Base-by-base conservation (phyloP, 2,329 filamentous ascomycete species). In the Venturia pyrina region DNA sequence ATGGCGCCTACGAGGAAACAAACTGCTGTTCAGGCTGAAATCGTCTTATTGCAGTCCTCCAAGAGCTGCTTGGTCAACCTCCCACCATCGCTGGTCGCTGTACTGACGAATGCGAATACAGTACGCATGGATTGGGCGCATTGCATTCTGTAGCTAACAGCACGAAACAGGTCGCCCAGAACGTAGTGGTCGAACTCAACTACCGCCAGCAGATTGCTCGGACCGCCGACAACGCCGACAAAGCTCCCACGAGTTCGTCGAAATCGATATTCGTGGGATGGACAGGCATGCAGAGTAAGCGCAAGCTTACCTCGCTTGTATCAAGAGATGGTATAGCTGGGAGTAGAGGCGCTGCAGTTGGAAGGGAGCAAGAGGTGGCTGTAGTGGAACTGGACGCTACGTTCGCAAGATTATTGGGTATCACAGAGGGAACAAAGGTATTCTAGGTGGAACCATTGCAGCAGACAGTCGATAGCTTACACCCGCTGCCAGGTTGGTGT, bases 281-380 rank as follows among this genome's bases (percentile, higher is more conserved):
- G 95, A 97, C 95, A 13, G 95, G 95, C 71, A 96, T 99, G 91
- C 89, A 92, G 69, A 97, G 93, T 81, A 96, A 93, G 82, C 87
- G 90, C 73, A 89, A 87, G 75, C 80, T 89, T 70, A 85, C 87
- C 15, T 85, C 90, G 0, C 83, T 93, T 37, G 86, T 95, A 37
- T 83, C 85, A 66, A 86, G 88, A 70, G 89, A 95, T 73, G 89
- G 90, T 0, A 83, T 92, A 70, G 85, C 80, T 70, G 82, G 84
- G 28, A 79, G 79, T 43, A 81, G 86, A 68, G 82, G 82, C 40
- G 81, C 80, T n/a, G 75, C 78, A n/a, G 79, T 81, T 24, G 77
- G 78, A 15, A 83, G 87, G 72, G 90, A 95, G 68, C 89, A 92
- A 73, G 92, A 96, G 69, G 78, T 89, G 6, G 80, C 88, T 41